Evolutionary conservation across 495 filamentous ascomycete species (phyloP), one percentile per base, ranked within the genome.

Genomic region (Podospora bellae-mahoneyi): DNA sequence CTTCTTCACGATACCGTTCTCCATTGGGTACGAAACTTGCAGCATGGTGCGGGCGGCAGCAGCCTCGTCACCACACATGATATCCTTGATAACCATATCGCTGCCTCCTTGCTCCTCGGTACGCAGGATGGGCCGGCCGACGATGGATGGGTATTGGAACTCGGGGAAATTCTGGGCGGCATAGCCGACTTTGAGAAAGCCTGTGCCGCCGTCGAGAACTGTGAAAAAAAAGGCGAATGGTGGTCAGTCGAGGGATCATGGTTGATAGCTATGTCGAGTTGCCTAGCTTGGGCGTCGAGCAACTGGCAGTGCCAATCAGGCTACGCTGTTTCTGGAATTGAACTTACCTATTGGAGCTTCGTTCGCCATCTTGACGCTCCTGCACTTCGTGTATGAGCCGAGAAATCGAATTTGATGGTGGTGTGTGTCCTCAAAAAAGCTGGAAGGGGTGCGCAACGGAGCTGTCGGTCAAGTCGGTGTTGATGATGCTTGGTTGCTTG

Each of bases 171-270:
- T 98, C 86, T 98, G 92, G 71, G 88, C 93, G 68, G 95, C 96
- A 85, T 97, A 98, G 78, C 95, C 95, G 81, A 97, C 95, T 83
- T 99, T 99, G 79, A 98, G 90, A 87, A 98, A 99, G 79, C 95
- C 95, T 76, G 95, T 99, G 82, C 95, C 95, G 87, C 96, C 96
- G 88, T 99, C 95, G 87, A 99, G 94, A 77, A 99, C 95, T 98
- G 64, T 2, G 77, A 74, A 60, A 1, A 20, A 30, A 26, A 34
- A 73, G 27, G 80, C 66, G 64, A 76, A 61, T n/a, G 9, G 15
- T 48, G 39, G 39, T 48, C 39, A 48, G 39, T 48, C 39, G 7
- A 10, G 7, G 30, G n/a, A 13, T 13, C 4, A 48, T 5, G 9
- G 48, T 28, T 5, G 39, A 66, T 63, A 5, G 58, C 34, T 59